Base-by-base conservation (phyloP, 768 basidiomycete species). In the Rhizopogon sp. region DNA sequence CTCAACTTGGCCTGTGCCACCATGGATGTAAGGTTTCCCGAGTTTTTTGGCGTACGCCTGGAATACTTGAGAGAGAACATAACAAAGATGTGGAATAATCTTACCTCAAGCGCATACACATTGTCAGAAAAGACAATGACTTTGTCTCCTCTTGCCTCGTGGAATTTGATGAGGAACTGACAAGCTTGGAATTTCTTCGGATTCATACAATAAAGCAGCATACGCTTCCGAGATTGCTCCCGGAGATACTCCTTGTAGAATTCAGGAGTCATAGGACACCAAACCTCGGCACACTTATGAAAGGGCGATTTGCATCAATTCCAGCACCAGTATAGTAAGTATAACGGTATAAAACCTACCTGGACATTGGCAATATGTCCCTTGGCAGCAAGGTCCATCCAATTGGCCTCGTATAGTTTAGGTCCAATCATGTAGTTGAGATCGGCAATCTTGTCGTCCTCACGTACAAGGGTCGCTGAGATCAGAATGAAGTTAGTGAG, bases 301-400 rank as follows among this genome's bases (percentile, higher is more conserved):
- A 50, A 22, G 47, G 56, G 17, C 56, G 31, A 54, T 59, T 39
- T 56, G 45, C 39, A 13, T 11, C 17, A 16, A 10, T 46, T 44
- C 50, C 35, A 56, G 45, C 39, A 13, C 9, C 17, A 16, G 16
- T 46, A 44, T 44, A 35, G 40, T 11, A 31, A 22, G 39, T 40
- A 52, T 17, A 7, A 16, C 5, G 29, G 10, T 25, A 28, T 37
- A 51, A 39, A 55, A 67, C 79, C 62, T 68, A 94, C 94, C 85
- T 98, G 95, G n/a, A 99, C 97, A 66, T 97, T 98, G 6, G 97
- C 97, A 66, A 99, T 99, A 70, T 99, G 97, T 2, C 97, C 97
- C 72, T 98, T 98, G 57, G 93, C 93, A 52, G 97, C 97, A 62
- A 99, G 84, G 71, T 99, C 97, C 96, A 99, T 98, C 97, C 97